Base-by-base conservation (phyloP, 192 early-diverging fungal species). In the Cetraspora pellucida region DNA sequence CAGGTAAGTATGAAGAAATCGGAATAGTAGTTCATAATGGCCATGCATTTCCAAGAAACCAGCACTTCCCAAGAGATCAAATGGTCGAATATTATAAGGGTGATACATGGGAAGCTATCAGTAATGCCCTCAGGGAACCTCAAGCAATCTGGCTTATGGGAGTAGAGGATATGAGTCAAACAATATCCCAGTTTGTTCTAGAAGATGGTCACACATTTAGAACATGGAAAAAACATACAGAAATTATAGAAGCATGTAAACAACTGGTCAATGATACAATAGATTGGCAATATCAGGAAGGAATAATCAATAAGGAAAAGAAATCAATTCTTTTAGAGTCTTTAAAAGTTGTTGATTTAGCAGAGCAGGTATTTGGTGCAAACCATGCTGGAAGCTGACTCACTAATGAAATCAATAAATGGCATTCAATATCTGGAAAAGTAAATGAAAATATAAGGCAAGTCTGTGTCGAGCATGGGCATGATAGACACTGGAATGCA, bases 201-300 rank as follows among this genome's bases (percentile, higher is more conserved):
- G 71, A 72, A 72, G 54, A 72, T 72, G 14, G 71, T 57, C 71
- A 16, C 21, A 57, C 54, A 72, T 72, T 72, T 43, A 72, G 71
- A 10, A 72, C 71, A 58, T 72, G 71, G 52, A 72, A 9, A 10
- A 72, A 72, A 19, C 47, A 71, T 31, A 54, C 47, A 52, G 68
- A 54, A 17, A 71, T 71, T 52, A 47, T 71, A 50, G 23, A 72
- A 58, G 50, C 31, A 72, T 72, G 52, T 58, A 58, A 72, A n/a
- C 1, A 72, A 72, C 57, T 72, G 23, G 13, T 72, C 30, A 2
- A 72, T 10, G 54, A 72, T 58, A 27, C 27, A 7, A 28, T 72
- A 72, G 50, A 72, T 30, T 72, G 49, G 28, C 54, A 72, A 72
- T 72, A 31, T 72, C 52, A 23, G 25, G 52, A 72, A 55, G 30